These are phyloP conservation scores for Pyrus betulifolia DNA, from an alignment of 306 rosid genomes.

Conservation along the genomic window DNA sequence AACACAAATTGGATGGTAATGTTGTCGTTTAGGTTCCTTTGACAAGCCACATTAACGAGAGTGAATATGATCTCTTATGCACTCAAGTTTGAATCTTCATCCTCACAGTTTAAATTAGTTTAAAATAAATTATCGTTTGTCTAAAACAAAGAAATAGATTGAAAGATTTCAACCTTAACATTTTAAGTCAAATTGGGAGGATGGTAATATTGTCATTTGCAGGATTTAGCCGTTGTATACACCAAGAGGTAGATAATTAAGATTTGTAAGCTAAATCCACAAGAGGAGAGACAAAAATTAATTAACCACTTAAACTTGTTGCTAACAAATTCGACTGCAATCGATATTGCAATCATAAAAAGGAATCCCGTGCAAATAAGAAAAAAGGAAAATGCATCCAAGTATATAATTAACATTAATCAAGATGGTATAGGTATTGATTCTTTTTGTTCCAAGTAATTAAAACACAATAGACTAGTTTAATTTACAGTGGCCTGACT, in stretches of 20 bases:
- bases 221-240: no score
- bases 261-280: not conserved
- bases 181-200: no score
- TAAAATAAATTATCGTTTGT: no score
- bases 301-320: no score
- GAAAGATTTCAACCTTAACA: no score
- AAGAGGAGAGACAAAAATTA: not conserved
- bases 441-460: not conserved
- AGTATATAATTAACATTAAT: not conserved
- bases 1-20: not conserved
- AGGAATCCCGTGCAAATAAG: not conserved
- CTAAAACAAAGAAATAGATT: no score
- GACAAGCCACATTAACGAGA: no score
- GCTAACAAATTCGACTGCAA: not conserved
- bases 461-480: not conserved
- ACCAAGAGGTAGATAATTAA: no score
- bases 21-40: not conserved
- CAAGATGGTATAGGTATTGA: not conserved
- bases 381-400: not conserved
- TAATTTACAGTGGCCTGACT: not conserved
- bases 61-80: no score
- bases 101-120: no score
- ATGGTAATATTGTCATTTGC: not conserved
- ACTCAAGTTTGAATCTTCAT: no score
- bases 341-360: not conserved